Conservation (phyloP, 345 rosid species). For the Eutrema yunnanense region DNA sequence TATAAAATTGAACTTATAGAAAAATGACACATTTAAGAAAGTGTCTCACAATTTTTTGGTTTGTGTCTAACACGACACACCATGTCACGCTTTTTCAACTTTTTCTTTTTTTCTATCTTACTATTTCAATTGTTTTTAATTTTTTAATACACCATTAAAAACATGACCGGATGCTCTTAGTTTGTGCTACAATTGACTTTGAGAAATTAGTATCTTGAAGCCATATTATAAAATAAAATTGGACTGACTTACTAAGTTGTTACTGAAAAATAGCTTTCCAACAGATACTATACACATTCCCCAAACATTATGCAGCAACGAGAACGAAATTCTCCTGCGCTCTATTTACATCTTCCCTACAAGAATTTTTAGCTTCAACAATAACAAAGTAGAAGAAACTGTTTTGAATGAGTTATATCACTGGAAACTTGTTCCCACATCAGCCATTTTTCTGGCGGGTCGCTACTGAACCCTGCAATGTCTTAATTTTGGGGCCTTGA, state of each 20-base stretch:
- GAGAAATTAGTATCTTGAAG: background rate
- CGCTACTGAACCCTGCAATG: constrained; percentile 13
- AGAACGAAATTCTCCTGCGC: background rate
- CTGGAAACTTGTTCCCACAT: background rate
- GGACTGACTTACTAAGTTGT: background rate
- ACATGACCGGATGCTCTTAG: too few relatives aligned
- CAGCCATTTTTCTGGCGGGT: constrained; percentile 23
- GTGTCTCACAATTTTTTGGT: too few relatives aligned
- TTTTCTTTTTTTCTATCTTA: too few relatives aligned
- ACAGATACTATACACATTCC: background rate
- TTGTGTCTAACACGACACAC: too few relatives aligned
- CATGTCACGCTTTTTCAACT: too few relatives aligned
- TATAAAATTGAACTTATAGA: too few relatives aligned
- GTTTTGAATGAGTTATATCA: constrained; percentile 15
- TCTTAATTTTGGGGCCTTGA: constrained; percentile 39
- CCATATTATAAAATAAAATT: background rate
- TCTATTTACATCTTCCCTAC: constrained; percentile 31
- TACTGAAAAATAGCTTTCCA: background rate
- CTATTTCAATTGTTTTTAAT: too few relatives aligned
- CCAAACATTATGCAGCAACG: constrained; percentile 10
- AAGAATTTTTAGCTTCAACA: constrained; percentile 10
- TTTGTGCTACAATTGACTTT: too few relatives aligned
- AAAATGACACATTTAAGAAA: too few relatives aligned
- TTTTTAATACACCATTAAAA: too few relatives aligned
- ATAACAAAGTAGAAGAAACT: constrained; percentile 18